Base-by-base conservation (phyloP, 495 filamentous ascomycete species). In the Talaromyces nanjingensis region DNA sequence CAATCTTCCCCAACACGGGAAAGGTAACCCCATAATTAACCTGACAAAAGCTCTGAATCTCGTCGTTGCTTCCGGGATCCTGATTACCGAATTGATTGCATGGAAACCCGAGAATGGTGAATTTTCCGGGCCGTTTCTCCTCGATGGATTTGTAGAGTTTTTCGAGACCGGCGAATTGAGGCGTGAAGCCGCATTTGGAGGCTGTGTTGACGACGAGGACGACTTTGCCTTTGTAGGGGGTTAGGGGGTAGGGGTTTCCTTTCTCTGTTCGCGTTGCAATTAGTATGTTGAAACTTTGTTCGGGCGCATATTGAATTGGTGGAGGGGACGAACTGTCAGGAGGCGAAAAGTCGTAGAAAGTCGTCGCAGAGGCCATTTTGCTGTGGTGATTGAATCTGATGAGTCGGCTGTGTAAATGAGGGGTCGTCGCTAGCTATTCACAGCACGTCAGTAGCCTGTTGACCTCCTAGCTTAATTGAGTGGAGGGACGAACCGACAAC, bases 181-280 rank as follows among this genome's bases (percentile, higher is more conserved):
- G 90, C 9, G 94, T 97, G 86, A 97, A 98, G 72, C 96, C 94
- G 80, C 94, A 99, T 82, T 97, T 97, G 71, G 91, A 96, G 65
- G 94, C 94, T n/a, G 92, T 96, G 84, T 99, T 99, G 77, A 98
- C 94, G 69, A 96, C 70, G 49, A 99, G 89, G 65, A 98, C 86
- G 73, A 97, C 93, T 74, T 97, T 97, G 81, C 89, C 91, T 65
- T 89, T 82, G 76, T 91, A 87, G 33, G 82, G 71, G 66, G 76
- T 67, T 70, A 98, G 84, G 62, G 85, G 79, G 72, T 86, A 89
- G 64, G 87, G 82, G 22, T 79, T 66, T 75, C 91, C 92, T 73
- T 86, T 91, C 71, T 94, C 91, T 94, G 70, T 67, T 34, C 57
- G 53, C 29, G 64, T 62, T 37, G 53, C 73, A 69, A 63, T 66